phyloP scores from a whole-genome alignment of 768 basidiomycete genomes.

The Boletus rubroflammeus region DNA sequence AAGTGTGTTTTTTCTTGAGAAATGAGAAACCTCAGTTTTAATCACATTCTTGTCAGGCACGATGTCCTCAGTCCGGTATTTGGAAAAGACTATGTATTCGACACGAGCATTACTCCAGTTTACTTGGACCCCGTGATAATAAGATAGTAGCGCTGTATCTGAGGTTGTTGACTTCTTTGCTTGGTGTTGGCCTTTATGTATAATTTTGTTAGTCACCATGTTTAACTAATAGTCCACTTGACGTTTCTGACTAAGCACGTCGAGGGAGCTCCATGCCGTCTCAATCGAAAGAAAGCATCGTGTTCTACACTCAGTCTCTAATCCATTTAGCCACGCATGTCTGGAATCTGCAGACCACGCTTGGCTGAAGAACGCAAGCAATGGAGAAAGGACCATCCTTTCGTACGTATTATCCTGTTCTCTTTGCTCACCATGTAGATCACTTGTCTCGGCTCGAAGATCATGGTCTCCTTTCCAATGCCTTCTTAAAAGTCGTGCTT shows the following conservation, averaged over 20 bases:
- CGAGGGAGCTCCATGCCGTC: neutral
- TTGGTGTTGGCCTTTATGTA: neutral
- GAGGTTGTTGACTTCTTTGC: neutral
- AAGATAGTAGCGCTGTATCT: neutral
- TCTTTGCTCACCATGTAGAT: neutral
- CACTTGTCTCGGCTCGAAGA: neutral
- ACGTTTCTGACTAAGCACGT: slow-evolving; percentile 20
- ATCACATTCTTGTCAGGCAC: slow-evolving; percentile 13
- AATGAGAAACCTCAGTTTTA: neutral
- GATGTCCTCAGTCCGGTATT: slow-evolving; percentile 12
- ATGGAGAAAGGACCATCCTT: slow-evolving; percentile 99
- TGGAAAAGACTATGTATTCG: slow-evolving; percentile 19
- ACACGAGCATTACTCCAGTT: slow-evolving; percentile 19
- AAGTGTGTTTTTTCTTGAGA: slow-evolving; percentile 11
- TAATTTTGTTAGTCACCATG: neutral
- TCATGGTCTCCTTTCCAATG: neutral
- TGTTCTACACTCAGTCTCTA: neutral
- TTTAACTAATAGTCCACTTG: neutral
- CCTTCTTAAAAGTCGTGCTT: neutral
- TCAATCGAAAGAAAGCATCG: neutral
- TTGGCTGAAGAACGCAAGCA: slow-evolving; percentile 97
- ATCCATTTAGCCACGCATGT: slow-evolving; percentile 40
- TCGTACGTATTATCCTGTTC: slow-evolving; percentile 55
- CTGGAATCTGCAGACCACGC: slow-evolving; percentile 89
- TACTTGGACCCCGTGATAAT: slow-evolving; percentile 9